Percentiles rank a stretch among this genome's conserved stretches.
These are phyloP conservation scores for Boletus rex-veris DNA, from an alignment of 768 basidiomycete species.

Conservation along the genomic window DNA sequence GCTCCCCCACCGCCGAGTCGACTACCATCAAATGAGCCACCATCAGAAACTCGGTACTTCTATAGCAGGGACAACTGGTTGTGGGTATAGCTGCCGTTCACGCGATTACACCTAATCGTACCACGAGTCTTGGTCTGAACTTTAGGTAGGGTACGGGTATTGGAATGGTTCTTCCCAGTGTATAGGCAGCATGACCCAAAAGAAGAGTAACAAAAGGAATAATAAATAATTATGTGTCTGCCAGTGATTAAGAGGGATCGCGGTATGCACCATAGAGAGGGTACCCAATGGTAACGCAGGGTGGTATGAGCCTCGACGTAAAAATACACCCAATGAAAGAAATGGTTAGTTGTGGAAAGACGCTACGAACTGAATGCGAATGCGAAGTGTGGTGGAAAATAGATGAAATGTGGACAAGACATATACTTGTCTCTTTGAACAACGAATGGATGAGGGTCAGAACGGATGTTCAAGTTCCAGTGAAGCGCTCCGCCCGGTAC, in stretches of 20 bases:
- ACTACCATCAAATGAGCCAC: not conserved
- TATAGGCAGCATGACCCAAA: not conserved
- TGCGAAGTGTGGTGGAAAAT: constrained; percentile 10
- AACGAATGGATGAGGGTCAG: constrained; percentile 13
- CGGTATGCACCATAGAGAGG: constrained; percentile 12
- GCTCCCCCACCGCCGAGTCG: too few species aligned
- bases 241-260: constrained; percentile 12
- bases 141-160: too few species aligned
- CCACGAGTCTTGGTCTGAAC: not conserved
- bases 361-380: constrained; percentile 14
- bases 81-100: not conserved
- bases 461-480: constrained; percentile 29
- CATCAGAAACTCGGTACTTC: constrained; percentile 1
- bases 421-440: constrained; percentile 8
- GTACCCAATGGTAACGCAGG: constrained; percentile 13
- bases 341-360: constrained; percentile 4
- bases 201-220: not conserved
- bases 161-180: not conserved
- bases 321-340: constrained; percentile 19
- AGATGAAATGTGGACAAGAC: constrained; percentile 7
- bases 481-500: constrained; percentile 20
- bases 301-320: constrained; percentile 11
- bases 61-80: not conserved
- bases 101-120: not conserved
- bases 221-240: constrained; percentile 6